Conservation (phyloP, 2,329 filamentous ascomycete genomes). For the Bipolaris cookei region DNA sequence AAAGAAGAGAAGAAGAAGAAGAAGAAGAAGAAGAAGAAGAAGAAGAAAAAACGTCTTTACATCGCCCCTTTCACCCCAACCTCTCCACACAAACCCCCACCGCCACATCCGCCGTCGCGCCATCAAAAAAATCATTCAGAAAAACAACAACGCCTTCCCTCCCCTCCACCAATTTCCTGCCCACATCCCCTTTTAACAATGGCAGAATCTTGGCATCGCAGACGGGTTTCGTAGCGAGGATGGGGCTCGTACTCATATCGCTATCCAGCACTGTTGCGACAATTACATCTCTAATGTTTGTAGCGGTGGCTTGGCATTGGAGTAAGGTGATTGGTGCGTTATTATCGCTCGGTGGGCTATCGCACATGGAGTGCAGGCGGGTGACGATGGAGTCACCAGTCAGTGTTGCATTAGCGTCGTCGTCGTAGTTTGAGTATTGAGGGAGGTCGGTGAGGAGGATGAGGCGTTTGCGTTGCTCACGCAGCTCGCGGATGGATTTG, state of each 20-base stretch:
- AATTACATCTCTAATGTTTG: slow-evolving; percentile 57
- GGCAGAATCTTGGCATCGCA: slow-evolving; percentile 59
- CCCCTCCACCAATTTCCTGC: slow-evolving; percentile 48
- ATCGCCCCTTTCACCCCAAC: slow-evolving; percentile 25
- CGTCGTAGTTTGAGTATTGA: slow-evolving; percentile 45
- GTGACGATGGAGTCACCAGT: slow-evolving; percentile 39
- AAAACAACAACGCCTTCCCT: slow-evolving; percentile 54
- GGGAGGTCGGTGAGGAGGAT: slow-evolving; percentile 32
- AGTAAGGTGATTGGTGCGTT: slow-evolving; percentile 30
- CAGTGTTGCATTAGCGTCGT: slow-evolving; percentile 41
- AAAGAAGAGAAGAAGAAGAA: too few species aligned
- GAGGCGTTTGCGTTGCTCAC: slow-evolving; percentile 34
- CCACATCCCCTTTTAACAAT: slow-evolving; percentile 53
- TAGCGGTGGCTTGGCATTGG: slow-evolving; percentile 61
- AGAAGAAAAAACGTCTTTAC: too few species aligned
- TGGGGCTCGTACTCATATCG: slow-evolving; percentile 54
- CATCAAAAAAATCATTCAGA: slow-evolving; percentile 60
- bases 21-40: too few species aligned
- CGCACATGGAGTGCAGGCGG: slow-evolving; percentile 30
- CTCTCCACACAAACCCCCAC: slow-evolving; percentile 51
- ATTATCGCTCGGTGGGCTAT: slow-evolving; percentile 27
- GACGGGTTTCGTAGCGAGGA: slow-evolving; percentile 58
- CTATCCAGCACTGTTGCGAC: slow-evolving; percentile 55
- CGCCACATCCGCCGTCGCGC: slow-evolving; percentile 56
- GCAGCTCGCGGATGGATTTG: slow-evolving; percentile 33